A percentile compares a stretch with the other conserved stretches of the same genome.
phyloP scores from a whole-genome alignment of 495 filamentous ascomycete species.

The Podospora bellae-mahoneyi region DNA sequence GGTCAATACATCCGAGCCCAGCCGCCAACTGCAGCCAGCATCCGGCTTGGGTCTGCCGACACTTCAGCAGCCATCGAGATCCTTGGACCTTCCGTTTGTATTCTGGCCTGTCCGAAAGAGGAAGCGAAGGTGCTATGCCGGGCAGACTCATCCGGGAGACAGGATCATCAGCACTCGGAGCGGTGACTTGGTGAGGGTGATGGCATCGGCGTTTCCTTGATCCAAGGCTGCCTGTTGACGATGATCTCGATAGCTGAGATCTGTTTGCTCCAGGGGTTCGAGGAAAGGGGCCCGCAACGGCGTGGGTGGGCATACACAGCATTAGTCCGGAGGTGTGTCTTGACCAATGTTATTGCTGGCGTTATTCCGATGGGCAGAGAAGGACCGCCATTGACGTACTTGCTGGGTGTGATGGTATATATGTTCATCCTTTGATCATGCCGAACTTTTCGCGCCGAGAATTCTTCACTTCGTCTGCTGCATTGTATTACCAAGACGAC shows the following conservation, averaged over 20 bases:
- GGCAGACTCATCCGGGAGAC: neutral
- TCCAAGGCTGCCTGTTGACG: neutral
- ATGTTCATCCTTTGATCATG: conserved; percentile 10
- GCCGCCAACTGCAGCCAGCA: neutral
- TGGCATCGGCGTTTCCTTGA: conserved; percentile 1
- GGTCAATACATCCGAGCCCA: conserved; percentile 7
- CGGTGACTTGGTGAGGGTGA: neutral
- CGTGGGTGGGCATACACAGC: conserved; percentile 4
- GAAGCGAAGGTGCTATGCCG: neutral
- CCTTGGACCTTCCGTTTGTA: neutral
- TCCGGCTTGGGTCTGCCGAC: neutral
- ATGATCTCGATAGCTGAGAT: conserved; percentile 4
- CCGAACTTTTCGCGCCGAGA: conserved; percentile 4
- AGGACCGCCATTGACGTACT: neutral
- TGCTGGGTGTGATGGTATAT: conserved; percentile 15
- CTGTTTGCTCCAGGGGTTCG: conserved; percentile 4
- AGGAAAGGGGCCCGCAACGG: neutral
- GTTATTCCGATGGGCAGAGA: neutral
- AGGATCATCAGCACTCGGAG: neutral
- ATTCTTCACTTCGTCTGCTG: neutral
- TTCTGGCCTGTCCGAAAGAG: neutral
- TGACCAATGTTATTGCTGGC: conserved; percentile 7
- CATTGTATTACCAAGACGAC: neutral
- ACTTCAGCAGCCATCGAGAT: neutral
- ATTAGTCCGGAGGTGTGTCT: conserved; percentile 8